Evolutionary conservation across 441 rosid species (phyloP).

Genomic region (Arabidopsis lyrata): DNA sequence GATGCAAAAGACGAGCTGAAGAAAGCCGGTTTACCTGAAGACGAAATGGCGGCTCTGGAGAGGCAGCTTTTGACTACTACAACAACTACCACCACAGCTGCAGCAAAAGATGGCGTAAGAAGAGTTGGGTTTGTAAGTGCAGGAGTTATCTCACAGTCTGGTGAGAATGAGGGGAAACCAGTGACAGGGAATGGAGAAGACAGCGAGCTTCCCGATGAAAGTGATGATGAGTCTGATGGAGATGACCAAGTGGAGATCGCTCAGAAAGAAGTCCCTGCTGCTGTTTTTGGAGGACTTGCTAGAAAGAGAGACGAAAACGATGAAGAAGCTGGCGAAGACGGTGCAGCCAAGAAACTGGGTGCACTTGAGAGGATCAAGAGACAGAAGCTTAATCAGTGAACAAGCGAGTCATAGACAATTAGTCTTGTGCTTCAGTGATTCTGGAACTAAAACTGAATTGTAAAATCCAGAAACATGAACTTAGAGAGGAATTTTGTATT

Average conservation of each 20-base stretch:
- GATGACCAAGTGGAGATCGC: constrained; percentile 79
- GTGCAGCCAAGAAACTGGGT: constrained; percentile 58
- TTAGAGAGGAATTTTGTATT: constrained; percentile 19
- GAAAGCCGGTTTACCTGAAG: constrained; percentile 80
- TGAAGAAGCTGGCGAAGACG: constrained; percentile 46
- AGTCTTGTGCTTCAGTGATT: constrained; percentile 21
- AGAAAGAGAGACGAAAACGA: constrained; percentile 72
- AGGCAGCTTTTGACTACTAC: constrained; percentile 78
- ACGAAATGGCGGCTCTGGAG: constrained; percentile 95
- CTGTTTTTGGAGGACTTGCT: constrained; percentile 82
- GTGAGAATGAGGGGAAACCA: constrained; percentile 52
- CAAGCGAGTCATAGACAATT: neutral
- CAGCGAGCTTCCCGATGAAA: constrained; percentile 83
- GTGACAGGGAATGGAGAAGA: constrained; percentile 68
- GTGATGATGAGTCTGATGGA: constrained; percentile 67
- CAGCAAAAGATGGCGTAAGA: constrained; percentile 58
- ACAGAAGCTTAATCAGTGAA: constrained; percentile 52
- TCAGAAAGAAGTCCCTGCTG: constrained; percentile 83
- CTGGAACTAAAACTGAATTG: neutral
- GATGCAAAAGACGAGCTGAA: constrained; percentile 92
- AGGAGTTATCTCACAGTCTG: constrained; percentile 67
- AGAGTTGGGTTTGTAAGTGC: constrained; percentile 90
- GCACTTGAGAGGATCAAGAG: constrained; percentile 90
- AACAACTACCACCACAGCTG: constrained; percentile 26
- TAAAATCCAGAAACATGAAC: constrained; percentile 9